Percentiles rank a stretch among this genome's conserved stretches.
Evolutionary conservation across 2,329 filamentous ascomycete species (phyloP).

Genomic region (Gnomoniopsis smithogilvyi): DNA sequence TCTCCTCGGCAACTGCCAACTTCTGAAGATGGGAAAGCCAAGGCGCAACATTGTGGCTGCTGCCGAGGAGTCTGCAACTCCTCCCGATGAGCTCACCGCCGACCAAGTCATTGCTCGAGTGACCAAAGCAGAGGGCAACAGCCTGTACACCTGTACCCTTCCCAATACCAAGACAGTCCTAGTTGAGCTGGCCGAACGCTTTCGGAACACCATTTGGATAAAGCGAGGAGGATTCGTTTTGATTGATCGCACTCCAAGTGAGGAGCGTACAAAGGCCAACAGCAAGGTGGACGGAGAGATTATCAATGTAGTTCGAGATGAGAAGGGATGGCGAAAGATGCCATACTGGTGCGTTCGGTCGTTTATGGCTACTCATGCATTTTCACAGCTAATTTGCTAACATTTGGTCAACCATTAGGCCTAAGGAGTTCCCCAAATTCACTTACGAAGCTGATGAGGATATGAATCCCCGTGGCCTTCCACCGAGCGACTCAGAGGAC

Average conservation of each 20-base stretch:
- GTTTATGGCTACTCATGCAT: background rate
- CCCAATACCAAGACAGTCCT: slow-evolving; percentile 64
- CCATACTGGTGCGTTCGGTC: slow-evolving; percentile 67
- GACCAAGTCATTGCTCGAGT: slow-evolving; percentile 73
- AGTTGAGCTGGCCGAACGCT: slow-evolving; percentile 78
- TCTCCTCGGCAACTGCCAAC: background rate
- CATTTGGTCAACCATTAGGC: slow-evolving; percentile 49
- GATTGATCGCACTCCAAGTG: slow-evolving; percentile 63
- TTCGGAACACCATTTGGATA: slow-evolving; percentile 92
- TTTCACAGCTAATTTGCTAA: background rate
- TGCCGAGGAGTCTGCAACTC: slow-evolving; percentile 65
- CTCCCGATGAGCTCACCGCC: slow-evolving; percentile 54
- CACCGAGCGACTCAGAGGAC: slow-evolving; percentile 75
- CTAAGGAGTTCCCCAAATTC: slow-evolving; percentile 71
- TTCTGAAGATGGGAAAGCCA: slow-evolving; percentile 60
- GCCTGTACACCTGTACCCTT: slow-evolving; percentile 76
- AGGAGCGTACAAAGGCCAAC: slow-evolving; percentile 54
- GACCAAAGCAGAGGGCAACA: slow-evolving; percentile 81
- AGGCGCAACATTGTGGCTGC: slow-evolving; percentile 77
- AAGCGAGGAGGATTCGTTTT: slow-evolving; percentile 85
- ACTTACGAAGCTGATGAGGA: slow-evolving; percentile 65
- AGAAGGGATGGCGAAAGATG: slow-evolving; percentile 88
- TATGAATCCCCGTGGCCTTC: slow-evolving; percentile 80
- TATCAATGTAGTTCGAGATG: slow-evolving; percentile 86
- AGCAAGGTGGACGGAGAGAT: slow-evolving; percentile 87